A percentile compares a stretch with the other conserved stretches of the same genome.
phyloP scores from a whole-genome alignment of 306 rosid species.

The Lagenaria siceraria region DNA sequence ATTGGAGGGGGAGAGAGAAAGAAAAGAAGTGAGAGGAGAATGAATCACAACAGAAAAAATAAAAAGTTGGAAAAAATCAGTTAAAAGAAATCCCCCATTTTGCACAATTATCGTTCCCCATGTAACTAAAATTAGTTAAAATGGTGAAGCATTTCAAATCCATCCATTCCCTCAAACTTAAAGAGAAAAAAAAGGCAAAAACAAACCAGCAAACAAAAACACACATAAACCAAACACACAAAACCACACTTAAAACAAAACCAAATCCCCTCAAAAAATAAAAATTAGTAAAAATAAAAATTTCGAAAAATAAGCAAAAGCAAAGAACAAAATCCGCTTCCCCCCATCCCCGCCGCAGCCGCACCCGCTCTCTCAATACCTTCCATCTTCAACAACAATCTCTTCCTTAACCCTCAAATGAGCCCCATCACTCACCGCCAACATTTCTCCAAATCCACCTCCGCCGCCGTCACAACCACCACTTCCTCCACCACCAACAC shows the following conservation, averaged over 20 bases:
- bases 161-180: background rate
- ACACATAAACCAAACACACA: background rate
- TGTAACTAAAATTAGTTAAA: background rate
- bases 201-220: background rate
- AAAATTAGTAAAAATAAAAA: no score
- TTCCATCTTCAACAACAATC: background rate
- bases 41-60: no score
- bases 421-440: background rate
- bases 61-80: background rate
- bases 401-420: background rate
- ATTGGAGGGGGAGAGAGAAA: no score
- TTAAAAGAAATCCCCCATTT: background rate
- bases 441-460: background rate
- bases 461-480: background rate
- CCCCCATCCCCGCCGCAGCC: background rate
- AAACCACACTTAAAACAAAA: no score
- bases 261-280: no score
- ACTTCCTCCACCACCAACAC: constrained; percentile 12
- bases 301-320: background rate
- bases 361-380: background rate
- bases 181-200: background rate
- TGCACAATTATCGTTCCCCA: background rate
- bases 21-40: no score
- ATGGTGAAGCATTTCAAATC: background rate
- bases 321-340: background rate